These are phyloP conservation scores for Immersiella caudata DNA, from an alignment of 495 filamentous ascomycete genomes.

Conservation along the genomic window DNA sequence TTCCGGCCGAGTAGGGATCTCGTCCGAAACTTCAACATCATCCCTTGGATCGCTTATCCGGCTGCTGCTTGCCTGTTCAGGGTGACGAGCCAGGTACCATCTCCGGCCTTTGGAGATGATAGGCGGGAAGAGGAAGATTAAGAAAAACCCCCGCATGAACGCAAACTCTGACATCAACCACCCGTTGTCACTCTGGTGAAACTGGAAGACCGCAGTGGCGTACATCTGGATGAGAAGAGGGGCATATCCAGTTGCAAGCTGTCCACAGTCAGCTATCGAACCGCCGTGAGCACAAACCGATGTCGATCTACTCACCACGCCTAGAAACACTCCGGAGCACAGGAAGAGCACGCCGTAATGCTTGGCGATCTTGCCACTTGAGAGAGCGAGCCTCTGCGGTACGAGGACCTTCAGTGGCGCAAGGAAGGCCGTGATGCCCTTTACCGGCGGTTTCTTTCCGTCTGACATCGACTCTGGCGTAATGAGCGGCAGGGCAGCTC, in stretches of 20 bases:
- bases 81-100: conserved; percentile 41
- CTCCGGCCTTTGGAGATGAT: conserved; percentile 54
- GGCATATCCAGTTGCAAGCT: conserved; percentile 59
- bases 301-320: conserved; percentile 44
- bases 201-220: conserved; percentile 57
- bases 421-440: conserved; percentile 51
- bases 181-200: conserved; percentile 56
- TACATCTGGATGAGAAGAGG: conserved; percentile 56
- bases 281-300: background rate
- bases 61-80: background rate
- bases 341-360: conserved; percentile 57
- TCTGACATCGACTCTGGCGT: conserved; percentile 37
- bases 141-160: conserved; percentile 55
- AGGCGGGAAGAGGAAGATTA: conserved; percentile 57
- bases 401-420: conserved; percentile 56
- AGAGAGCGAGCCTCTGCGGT: conserved; percentile 49
- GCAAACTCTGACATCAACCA: conserved; percentile 56
- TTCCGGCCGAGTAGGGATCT: background rate
- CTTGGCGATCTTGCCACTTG: conserved; percentile 43
- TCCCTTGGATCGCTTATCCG: background rate
- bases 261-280: background rate
- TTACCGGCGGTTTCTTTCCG: conserved; percentile 35
- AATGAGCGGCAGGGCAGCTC: conserved; percentile 46
- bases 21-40: background rate
- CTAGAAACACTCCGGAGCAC: conserved; percentile 57